A percentile compares a stretch with the other conserved stretches of the same genome.
Evolutionary conservation across 176 grass and related monocot genomes (phyloP).

Genomic region (Secale cereale): DNA sequence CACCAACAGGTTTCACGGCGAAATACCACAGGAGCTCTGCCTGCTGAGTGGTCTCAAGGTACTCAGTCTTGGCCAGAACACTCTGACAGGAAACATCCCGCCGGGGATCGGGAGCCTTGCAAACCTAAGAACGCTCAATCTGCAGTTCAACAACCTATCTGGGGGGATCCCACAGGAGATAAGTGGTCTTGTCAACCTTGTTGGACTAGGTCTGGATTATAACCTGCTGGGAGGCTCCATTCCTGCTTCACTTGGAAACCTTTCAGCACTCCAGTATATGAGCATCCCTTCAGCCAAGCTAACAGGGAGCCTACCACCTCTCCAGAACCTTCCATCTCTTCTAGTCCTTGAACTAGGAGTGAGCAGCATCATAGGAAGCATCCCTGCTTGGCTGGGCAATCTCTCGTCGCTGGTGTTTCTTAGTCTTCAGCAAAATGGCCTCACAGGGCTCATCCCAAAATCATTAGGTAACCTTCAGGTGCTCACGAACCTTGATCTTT

Average conservation of each 20-base stretch:
- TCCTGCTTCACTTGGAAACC: conserved; percentile 20
- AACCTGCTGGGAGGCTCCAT: conserved; percentile 14
- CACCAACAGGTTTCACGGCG: background rate
- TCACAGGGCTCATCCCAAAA: conserved; percentile 5
- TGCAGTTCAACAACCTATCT: background rate
- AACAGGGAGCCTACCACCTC: background rate
- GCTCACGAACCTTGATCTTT: background rate
- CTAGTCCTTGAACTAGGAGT: background rate
- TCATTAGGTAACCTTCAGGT: conserved; percentile 12
- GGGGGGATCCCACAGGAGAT: background rate
- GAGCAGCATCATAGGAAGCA: background rate
- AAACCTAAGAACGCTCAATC: background rate
- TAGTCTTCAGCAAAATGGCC: conserved; percentile 3
- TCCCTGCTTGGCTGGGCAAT: conserved; percentile 7
- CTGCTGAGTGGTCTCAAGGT: background rate
- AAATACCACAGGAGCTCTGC: background rate
- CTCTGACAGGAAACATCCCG: background rate
- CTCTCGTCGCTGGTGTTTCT: conserved; percentile 3
- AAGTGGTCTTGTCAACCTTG: background rate
- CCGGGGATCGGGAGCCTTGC: background rate
- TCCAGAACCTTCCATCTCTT: background rate
- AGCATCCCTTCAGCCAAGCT: background rate
- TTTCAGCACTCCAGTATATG: background rate
- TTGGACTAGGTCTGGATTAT: background rate
- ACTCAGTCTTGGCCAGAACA: background rate